Evolutionary conservation across 2,329 filamentous ascomycete species (phyloP), one percentile per base, ranked within the genome.

Genomic region (Mycosphaerella sp.): DNA sequence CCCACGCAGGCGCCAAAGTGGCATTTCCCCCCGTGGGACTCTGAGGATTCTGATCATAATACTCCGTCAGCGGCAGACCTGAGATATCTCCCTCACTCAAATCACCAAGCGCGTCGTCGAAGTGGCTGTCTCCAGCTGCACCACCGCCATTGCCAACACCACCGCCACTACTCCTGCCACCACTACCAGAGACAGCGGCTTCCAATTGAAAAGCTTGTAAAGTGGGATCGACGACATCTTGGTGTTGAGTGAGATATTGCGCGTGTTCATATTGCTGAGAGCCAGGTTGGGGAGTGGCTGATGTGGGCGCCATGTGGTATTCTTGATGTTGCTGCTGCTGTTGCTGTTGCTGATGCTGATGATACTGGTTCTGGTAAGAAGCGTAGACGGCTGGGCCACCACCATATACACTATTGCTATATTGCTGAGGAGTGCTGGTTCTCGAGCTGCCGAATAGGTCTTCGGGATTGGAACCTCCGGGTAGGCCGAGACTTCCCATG

Each of bases 401-500:
- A 38, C 31, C 26, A 40, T 51, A 51, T 11, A 34, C 39, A 7
- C 43, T 40, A 39, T 59, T 55, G 44, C 59, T 60, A 59, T 66
- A 65, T 45, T 63, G 60, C 52, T 67, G 64, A 2, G 62, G 66
- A 7, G 66, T 67, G 51, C 59, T 59, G 43, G 62, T 66, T 21
- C 66, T 58, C 7, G 62, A 66, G 34, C 29, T 59, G 43, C 54
- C 52, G 59, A 67, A 69, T 48, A 67, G 48, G 21, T 67, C 62
- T 17, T 69, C 65, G 1, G 46, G 42, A 9, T 50, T 55, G 45
- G 65, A 64, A n/a, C 64, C 62, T 12, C 66, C 63, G 4, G 67
- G 67, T n/a, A 69, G 47, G n/a, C 67, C 67, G 47, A 63, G 67
- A 6, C 60, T 63, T 40, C 66, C 67, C 17, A 68, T 57, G 40